A percentile compares a stretch with the other conserved stretches of the same genome.
phyloP scores from a whole-genome alignment of 169 alveolate genomes.

The Theileria parva region DNA sequence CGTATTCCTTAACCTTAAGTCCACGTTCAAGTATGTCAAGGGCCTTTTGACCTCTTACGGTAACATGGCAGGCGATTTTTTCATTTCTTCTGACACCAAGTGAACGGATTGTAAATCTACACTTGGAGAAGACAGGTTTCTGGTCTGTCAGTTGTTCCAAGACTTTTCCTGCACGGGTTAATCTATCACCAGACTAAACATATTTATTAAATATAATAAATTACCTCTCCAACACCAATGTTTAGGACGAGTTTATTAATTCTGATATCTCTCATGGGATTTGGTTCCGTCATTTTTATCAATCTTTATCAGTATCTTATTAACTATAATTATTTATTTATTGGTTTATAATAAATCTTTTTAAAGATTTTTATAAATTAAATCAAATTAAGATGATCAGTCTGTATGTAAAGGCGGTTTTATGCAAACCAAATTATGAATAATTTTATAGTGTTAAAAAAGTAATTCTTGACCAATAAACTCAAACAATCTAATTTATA shows the following conservation, averaged over 20 bases:
- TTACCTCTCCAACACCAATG: slow-evolving; percentile 97
- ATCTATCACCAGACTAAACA: slow-evolving; percentile 95
- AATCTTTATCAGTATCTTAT: not conserved
- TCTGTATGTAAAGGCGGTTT: not conserved
- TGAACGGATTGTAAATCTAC: slow-evolving; percentile 95
- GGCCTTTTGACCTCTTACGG: slow-evolving; percentile 99
- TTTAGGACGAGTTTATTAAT: slow-evolving; percentile 97
- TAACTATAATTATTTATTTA: too few species aligned
- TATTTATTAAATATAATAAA: not conserved
- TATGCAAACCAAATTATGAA: not conserved
- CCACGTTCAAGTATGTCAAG: slow-evolving; percentile 98
- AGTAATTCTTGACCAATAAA: not conserved
- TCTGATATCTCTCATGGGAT: slow-evolving; percentile 98
- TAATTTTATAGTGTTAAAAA: not conserved
- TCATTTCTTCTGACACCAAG: slow-evolving; percentile 99
- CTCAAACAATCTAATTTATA: not conserved
- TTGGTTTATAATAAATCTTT: not conserved
- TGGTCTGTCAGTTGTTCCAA: slow-evolving; percentile 97
- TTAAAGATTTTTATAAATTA: not conserved
- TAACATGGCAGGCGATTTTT: slow-evolving; percentile 97
- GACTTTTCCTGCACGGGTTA: slow-evolving; percentile 99
- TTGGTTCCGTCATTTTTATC: slow-evolving; percentile 78
- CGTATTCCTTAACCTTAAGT: slow-evolving; percentile 99
- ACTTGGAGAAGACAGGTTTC: slow-evolving; percentile 96
- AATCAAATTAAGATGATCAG: not conserved